These are phyloP conservation scores for Cercospora nicotianae DNA, from an alignment of 2,329 filamentous ascomycete species.

Conservation along the genomic window DNA sequence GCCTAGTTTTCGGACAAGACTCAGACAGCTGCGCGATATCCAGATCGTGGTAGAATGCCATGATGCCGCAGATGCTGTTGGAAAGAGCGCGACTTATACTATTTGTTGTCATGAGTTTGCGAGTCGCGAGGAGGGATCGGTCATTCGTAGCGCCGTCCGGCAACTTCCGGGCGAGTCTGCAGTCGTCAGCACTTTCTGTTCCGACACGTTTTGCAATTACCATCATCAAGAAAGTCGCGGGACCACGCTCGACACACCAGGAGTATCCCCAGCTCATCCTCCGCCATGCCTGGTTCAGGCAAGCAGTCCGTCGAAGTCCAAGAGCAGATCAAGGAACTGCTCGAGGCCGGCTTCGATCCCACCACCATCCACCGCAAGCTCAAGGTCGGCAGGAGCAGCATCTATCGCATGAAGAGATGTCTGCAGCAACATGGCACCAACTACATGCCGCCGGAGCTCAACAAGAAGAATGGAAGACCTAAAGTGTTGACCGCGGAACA, in stretches of 20 bases:
- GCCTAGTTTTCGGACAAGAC: neutral
- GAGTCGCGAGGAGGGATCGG: neutral
- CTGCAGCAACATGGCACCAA: constrained; percentile 38
- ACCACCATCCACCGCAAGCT: constrained; percentile 38
- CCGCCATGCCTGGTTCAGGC: constrained; percentile 34
- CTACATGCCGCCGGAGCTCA: constrained; percentile 37
- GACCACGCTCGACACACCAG: constrained; percentile 1
- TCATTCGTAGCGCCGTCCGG: neutral
- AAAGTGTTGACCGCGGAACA: constrained; percentile 38
- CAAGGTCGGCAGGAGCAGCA: constrained; percentile 37
- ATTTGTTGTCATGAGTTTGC: neutral
- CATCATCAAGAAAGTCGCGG: constrained; percentile 7
- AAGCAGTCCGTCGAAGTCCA: constrained; percentile 36
- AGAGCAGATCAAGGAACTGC: constrained; percentile 37
- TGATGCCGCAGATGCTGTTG: neutral
- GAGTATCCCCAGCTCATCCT: constrained; percentile 14
- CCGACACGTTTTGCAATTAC: constrained; percentile 10
- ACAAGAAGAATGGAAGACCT: constrained; percentile 39
- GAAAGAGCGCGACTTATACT: neutral
- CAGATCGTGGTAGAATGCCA: neutral
- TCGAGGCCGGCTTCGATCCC: constrained; percentile 38
- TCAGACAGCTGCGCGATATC: neutral
- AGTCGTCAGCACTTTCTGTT: constrained; percentile 8
- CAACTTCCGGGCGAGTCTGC: neutral
- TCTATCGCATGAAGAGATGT: constrained; percentile 41